Percentiles rank a stretch among this genome's conserved stretches.
Evolutionary conservation across 2,329 filamentous ascomycete species (phyloP).

Genomic region (Fusarium camptoceras): DNA sequence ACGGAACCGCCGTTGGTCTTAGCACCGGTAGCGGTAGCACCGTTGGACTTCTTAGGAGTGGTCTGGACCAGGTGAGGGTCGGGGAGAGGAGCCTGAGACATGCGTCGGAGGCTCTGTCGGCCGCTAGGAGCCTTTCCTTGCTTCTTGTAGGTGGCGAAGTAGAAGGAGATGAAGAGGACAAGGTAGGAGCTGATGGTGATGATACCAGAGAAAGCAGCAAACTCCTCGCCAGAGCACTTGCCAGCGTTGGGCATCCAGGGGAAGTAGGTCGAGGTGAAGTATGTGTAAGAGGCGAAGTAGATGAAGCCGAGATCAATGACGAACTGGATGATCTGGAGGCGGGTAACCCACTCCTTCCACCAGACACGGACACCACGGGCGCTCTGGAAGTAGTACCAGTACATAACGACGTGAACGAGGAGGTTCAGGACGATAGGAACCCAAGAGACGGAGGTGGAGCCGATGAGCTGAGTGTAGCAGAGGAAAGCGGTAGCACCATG

Average conservation of each 20-base stretch:
- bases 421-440: slow-evolving; percentile 93
- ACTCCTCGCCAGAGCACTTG: slow-evolving; percentile 94
- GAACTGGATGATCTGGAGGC: slow-evolving; percentile 97
- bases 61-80: slow-evolving; percentile 77
- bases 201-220: slow-evolving; percentile 92
- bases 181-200: slow-evolving; percentile 94
- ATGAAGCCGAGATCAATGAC: slow-evolving; percentile 97
- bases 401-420: slow-evolving; percentile 97
- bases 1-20: slow-evolving; percentile 71
- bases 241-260: slow-evolving; percentile 84
- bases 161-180: slow-evolving; percentile 98
- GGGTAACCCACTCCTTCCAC: slow-evolving; percentile 99
- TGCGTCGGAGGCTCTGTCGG: slow-evolving; percentile 78
- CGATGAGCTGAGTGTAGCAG: slow-evolving; percentile 97
- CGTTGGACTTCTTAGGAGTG: slow-evolving; percentile 62
- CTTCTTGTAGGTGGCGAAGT: slow-evolving; percentile 95
- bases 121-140: slow-evolving; percentile 81
- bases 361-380: slow-evolving; percentile 94
- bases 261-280: slow-evolving; percentile 95
- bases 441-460: slow-evolving; percentile 94
- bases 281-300: slow-evolving; percentile 99
- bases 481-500: slow-evolving; percentile 96
- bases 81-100: slow-evolving; percentile 76
- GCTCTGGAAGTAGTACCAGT: slow-evolving; percentile 99
- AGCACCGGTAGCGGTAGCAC: slow-evolving; percentile 65